Percentiles rank a stretch among this genome's conserved stretches.
Conservation (phyloP, 2,329 filamentous ascomycete genomes). For the Alternaria arborescens region DNA sequence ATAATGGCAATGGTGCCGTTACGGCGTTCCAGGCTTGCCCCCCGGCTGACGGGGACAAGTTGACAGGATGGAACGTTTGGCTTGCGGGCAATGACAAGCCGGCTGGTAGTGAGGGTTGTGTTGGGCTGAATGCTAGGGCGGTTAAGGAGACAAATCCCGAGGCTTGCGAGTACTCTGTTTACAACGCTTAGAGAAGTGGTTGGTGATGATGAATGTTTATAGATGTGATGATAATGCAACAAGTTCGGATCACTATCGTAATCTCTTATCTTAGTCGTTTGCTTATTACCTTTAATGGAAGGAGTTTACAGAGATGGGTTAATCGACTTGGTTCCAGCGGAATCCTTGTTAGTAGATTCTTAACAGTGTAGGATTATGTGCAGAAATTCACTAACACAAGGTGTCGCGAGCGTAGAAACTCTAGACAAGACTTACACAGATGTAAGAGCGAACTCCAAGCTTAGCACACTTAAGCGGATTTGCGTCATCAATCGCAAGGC, state of each 20-base stretch:
- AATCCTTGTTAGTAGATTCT: too few relatives aligned
- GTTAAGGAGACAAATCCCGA: neutral
- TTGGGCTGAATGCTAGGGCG: conserved; percentile 1
- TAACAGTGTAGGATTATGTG: too few relatives aligned
- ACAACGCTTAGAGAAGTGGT: neutral
- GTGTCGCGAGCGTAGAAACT: too few relatives aligned
- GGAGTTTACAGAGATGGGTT: too few relatives aligned
- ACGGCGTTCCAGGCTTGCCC: neutral
- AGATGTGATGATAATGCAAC: neutral
- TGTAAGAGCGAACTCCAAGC: too few relatives aligned
- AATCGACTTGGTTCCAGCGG: too few relatives aligned
- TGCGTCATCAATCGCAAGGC: accelerated
- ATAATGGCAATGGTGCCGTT: neutral
- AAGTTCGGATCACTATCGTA: too few relatives aligned
- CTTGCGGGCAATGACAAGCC: neutral
- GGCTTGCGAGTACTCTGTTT: conserved; percentile 5
- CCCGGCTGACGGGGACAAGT: neutral
- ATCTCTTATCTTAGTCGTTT: too few relatives aligned
- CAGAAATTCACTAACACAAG: accelerated
- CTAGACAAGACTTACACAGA: accelerated
- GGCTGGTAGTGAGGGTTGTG: neutral
- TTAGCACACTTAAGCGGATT: too few relatives aligned
- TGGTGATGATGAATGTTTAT: neutral
- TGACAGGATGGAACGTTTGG: neutral
- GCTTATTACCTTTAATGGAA: too few relatives aligned